Percentiles rank a stretch among this genome's conserved stretches.
phyloP scores from a whole-genome alignment of 345 rosid species.

The Eutrema japonicum region DNA sequence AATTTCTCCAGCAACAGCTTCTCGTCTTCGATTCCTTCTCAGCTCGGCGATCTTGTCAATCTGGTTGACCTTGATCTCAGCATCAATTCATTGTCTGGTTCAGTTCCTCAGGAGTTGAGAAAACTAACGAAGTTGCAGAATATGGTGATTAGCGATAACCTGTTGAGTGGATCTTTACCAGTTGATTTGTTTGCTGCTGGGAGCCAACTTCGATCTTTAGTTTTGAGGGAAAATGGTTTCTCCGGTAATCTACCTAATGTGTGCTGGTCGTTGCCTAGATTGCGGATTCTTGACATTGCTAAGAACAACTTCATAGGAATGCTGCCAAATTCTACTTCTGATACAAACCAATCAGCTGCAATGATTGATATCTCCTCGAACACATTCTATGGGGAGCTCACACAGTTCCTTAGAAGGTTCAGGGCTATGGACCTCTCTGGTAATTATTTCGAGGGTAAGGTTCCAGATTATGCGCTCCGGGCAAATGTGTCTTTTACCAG shows the following conservation, averaged over 20 bases:
- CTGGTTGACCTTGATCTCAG: conserved; percentile 88
- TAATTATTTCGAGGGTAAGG: conserved; percentile 80
- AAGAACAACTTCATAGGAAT: conserved; percentile 75
- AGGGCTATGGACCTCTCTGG: conserved; percentile 57
- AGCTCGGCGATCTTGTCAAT: conserved; percentile 67
- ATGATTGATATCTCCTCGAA: conserved; percentile 71
- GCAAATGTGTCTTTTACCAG: conserved; percentile 58
- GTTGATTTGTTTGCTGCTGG: conserved; percentile 50
- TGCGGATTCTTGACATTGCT: conserved; percentile 70
- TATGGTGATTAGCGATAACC: conserved; percentile 64
- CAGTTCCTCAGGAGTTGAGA: conserved; percentile 63
- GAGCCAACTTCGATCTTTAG: conserved; percentile 65
- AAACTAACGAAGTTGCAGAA: conserved; percentile 62
- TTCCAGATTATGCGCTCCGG: conserved; percentile 59
- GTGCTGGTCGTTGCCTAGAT: conserved; percentile 63
- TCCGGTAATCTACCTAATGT: conserved; percentile 58
- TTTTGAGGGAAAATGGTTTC: conserved; percentile 60
- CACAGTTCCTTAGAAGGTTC: conserved; percentile 56
- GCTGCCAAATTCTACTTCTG: conserved; percentile 55
- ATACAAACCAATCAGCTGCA: conserved; percentile 46
- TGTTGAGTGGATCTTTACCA: conserved; percentile 62
- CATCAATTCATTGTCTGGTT: conserved; percentile 71
- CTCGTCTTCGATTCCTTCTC: conserved; percentile 67
- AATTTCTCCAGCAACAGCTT: conserved; percentile 79
- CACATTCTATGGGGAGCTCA: conserved; percentile 72